These are phyloP conservation scores for Domatiomyces globalis DNA, from an alignment of 2,329 filamentous ascomycete species.

Conservation along the genomic window DNA sequence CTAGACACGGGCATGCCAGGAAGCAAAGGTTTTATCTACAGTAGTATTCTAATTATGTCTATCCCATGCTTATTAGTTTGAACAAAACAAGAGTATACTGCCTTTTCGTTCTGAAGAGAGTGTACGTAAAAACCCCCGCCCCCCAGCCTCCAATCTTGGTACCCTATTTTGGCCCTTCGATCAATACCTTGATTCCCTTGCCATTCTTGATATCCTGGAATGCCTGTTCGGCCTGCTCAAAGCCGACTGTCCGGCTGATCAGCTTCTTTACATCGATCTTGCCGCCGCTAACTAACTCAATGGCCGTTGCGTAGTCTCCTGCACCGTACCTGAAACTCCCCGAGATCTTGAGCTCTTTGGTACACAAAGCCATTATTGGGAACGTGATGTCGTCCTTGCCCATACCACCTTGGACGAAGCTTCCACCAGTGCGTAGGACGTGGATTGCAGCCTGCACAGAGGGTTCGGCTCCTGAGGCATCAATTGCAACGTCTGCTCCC, in stretches of 20 bases:
- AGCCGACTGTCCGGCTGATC: slow-evolving; percentile 62
- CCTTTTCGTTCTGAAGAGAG: no score
- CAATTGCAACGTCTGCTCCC: slow-evolving; percentile 66
- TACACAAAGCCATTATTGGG: slow-evolving; percentile 78
- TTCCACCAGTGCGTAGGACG: slow-evolving; percentile 55
- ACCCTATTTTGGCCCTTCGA: slow-evolving; percentile 23
- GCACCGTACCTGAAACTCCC: slow-evolving; percentile 82
- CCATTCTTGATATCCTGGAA: slow-evolving; percentile 78
- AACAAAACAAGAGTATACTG: no score
- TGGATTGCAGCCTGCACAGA: slow-evolving; percentile 64
- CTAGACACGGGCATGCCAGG: no score
- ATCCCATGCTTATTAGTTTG: no score
- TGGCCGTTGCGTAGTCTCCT: slow-evolving; percentile 74
- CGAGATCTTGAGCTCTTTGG: slow-evolving; percentile 75
- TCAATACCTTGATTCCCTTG: slow-evolving; percentile 42
- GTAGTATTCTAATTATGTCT: no score
- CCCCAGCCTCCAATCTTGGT: neutral
- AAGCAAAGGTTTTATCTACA: no score
- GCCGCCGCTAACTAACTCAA: slow-evolving; percentile 59
- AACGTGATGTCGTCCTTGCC: slow-evolving; percentile 76
- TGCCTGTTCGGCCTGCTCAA: slow-evolving; percentile 69
- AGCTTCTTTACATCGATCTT: slow-evolving; percentile 64
- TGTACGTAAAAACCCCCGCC: neutral
- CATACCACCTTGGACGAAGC: slow-evolving; percentile 80
- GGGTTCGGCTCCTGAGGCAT: slow-evolving; percentile 65